Conservation (phyloP, 208 protist genomes). For the Kentomonas sorsogonicus region DNA sequence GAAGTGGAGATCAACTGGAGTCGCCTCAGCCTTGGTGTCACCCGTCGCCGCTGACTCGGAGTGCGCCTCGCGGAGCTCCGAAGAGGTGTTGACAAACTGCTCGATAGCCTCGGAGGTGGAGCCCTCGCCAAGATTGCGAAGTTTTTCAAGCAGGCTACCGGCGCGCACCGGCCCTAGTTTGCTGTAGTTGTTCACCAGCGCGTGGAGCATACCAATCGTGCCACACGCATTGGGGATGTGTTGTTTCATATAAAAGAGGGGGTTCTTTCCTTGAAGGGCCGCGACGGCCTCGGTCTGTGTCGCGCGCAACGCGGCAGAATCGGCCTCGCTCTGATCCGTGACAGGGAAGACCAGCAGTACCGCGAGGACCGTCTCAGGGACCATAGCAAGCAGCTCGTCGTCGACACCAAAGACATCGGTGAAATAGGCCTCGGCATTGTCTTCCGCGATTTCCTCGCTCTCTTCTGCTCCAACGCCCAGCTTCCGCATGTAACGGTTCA, state of each 20-base stretch:
- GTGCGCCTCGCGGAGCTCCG: conserved; percentile 54
- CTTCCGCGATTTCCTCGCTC: no score
- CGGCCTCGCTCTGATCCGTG: conserved; percentile 31
- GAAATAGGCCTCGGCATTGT: conserved; percentile 53
- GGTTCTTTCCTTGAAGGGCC: conserved; percentile 30
- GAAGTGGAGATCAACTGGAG: conserved; percentile 92
- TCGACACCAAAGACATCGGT: conserved; percentile 91
- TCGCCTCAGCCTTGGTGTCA: conserved; percentile 47
- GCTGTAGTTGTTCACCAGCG: conserved; percentile 87
- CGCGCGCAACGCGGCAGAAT: conserved; percentile 7
- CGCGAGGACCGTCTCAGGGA: conserved; percentile 84
- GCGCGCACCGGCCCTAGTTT: conserved; percentile 33
- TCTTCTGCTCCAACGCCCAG: no score
- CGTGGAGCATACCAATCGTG: conserved; percentile 92
- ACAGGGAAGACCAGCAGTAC: conserved; percentile 92
- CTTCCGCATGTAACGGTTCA: conserved; percentile 72
- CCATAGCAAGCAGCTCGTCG: conserved; percentile 84
- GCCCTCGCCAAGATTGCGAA: not conserved
- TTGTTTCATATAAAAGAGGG: conserved; percentile 91
- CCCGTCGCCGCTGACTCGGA: conserved; percentile 48
- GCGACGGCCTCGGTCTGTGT: conserved; percentile 31
- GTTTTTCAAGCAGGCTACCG: conserved; percentile 27
- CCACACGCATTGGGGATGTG: conserved; percentile 92
- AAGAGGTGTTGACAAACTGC: not conserved
- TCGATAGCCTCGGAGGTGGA: conserved; percentile 13